These are phyloP conservation scores for Teunomyces aglyptinius DNA, from an alignment of 805 yeast species.

Conservation along the genomic window DNA sequence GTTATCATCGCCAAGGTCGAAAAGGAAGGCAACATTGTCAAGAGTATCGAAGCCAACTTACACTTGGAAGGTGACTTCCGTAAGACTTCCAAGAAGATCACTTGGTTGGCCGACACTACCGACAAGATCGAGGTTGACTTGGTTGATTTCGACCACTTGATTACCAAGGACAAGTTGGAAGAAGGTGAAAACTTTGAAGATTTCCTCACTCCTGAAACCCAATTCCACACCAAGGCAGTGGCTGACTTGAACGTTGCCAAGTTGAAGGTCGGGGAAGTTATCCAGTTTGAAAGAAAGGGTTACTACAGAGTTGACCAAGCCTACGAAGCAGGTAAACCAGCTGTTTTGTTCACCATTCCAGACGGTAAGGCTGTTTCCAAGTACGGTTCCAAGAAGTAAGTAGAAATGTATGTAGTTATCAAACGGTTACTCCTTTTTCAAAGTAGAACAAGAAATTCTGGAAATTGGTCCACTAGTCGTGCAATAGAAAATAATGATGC, in stretches of 20 bases:
- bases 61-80: constrained; percentile 34
- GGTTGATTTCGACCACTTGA: constrained; percentile 31
- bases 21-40: constrained; percentile 23
- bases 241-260: constrained; percentile 25
- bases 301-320: constrained; percentile 26
- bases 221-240: constrained; percentile 21
- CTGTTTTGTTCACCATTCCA: constrained; percentile 29
- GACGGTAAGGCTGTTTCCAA: constrained; percentile 28
- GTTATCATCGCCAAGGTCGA: constrained; percentile 25
- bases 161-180: constrained; percentile 33
- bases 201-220: constrained; percentile 27
- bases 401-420: background rate
- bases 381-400: constrained; percentile 21
- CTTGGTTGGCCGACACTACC: constrained; percentile 30
- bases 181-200: constrained; percentile 31
- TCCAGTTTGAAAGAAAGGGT: constrained; percentile 32
- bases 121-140: constrained; percentile 26
- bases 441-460: too few relatives aligned
- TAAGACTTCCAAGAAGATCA: constrained; percentile 29
- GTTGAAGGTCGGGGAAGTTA: constrained; percentile 26
- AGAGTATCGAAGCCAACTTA: constrained; percentile 25
- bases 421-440: too few relatives aligned
- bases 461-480: too few relatives aligned
- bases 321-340: constrained; percentile 18
- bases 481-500: too few relatives aligned